Evolutionary conservation across 768 basidiomycete genomes (phyloP), one percentile per base, ranked within the genome.

Genomic region (Chalciporus sphaerocephalus): DNA sequence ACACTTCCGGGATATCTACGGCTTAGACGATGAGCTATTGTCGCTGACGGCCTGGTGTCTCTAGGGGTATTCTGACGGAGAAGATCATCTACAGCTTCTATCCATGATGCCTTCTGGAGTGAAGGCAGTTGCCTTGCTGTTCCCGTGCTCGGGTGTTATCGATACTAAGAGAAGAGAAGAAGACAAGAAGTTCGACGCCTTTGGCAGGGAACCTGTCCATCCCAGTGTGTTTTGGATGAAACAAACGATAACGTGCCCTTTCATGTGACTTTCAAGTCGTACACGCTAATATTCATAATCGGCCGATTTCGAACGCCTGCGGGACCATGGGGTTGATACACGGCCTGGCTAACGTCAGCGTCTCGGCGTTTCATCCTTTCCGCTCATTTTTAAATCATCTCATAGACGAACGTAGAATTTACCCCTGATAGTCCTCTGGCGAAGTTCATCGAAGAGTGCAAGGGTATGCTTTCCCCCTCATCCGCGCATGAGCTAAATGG

Each of bases 251-350:
- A 28, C 15, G 28, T 28, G 28, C 5, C 10, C 15, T 28, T 10
- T 5, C 10, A 28, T 9, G 11, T 5, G 28, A 5, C 5, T 10
- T 17, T 42, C 11, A 6, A 15, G 3, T 28, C 32, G 9, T 5
- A 8, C 17, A 35, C 11, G 21, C 48, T 42, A 40, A 46, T 25
- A n/a, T 24, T 6, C 25, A 21, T 27, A 45, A 16, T 30, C 15
- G 15, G 20, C 46, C 89, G 87, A 91, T 91, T 46, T 63, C 72
- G 4, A 92, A 92, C 55, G 90, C 91, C 0, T 92, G 91, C 57
- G 92, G 92, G 4, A 92, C 91, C 0, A 92, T 94, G 61, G 91
- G 83, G 0, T 72, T 93, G 15, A 73, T 93, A 6, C 92, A 94
- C 55, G 80, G 89, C 9, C 67, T 96, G 35, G 79, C 81, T 17